Base-by-base conservation (phyloP, 371 early-diverging fungal genomes). In the Rhizopus sp. region DNA sequence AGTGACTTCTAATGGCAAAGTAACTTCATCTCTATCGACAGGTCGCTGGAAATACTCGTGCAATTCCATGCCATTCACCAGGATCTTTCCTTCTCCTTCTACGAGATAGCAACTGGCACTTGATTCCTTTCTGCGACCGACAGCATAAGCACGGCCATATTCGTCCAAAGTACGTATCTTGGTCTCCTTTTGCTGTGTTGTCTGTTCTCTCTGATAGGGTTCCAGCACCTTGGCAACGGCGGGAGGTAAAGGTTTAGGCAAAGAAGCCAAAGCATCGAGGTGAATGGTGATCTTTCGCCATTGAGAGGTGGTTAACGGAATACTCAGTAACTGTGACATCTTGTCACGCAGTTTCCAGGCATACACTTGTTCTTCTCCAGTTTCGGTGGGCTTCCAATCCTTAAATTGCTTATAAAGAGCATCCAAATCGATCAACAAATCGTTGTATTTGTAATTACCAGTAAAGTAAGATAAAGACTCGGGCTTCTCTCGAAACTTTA, bases 91-190 rank as follows among this genome's bases (percentile, higher is more conserved):
- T 31, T 88, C 84, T 3, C 93, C 94, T 64, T 83, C 83, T 5
- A 93, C 88, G 0, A 95, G 69, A 83, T 87, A 94, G 47, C 84
- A 90, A 32, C 85, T 79, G 6, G 95, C 93, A 10, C 72, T 74
- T 1, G 96, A 87, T 53, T 89, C 86, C 83, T 97, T 97, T 62
- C 96, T 83, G 40, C 91, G 83, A 1, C 94, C 98, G 6, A 80
- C 78, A 0, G 92, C 91, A 70, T 82, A 87, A 29, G 93, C 88
- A 45, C 94, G 77, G 6, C 96, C 95, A 48, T 82, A 59, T 16
- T 84, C 83, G 65, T 96, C 96, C 57, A 91, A 59, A 5, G 72
- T 59, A 53, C 83, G 75, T 50, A 66, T 53, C 56, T 77, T 67
- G 44, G 29, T 23, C 48, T 66, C 46, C 7, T 39, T 32, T 17